Evolutionary conservation across 2,329 filamentous ascomycete species (phyloP), one percentile per base, ranked within the genome.

Genomic region (Ascocoryne sarcoides): DNA sequence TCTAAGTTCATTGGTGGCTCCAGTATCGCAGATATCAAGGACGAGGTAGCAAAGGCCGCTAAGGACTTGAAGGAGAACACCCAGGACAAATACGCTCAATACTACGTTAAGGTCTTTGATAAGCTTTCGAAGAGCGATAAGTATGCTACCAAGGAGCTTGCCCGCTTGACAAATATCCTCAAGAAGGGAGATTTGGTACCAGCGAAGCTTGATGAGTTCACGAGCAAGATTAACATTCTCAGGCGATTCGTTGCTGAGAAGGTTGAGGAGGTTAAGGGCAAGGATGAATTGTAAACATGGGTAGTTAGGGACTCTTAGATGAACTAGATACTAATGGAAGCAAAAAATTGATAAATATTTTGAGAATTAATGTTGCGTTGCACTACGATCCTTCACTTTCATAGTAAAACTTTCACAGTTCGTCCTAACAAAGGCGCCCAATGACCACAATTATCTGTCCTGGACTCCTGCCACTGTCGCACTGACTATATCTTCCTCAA

Each of bases 31-130:
- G 76, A 82, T 48, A 75, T 87, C 16, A 70, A 76, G 23, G 71
- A 71, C 32, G 82, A 93, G 65, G 71, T 84, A 39, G 81, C 82
- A 69, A 82, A 82, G 67, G 75, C 78, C 46, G 80, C 80, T 16
- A 72, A 73, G 53, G 68, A 65, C 37, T 62, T 92, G 38, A 76
- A 82, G 66, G 79, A 75, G 39, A 62, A 67, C 46, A 68, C 67
- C 10, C 68, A 77, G 63, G 64, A 82, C 63, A 86, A 85, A 70
- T 94, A 90, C 60, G 86, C 86, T 34, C 75, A 89, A 65, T 98
- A 98, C 76, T 96, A 98, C 64, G 71, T 92, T 62, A 86, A 85
- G 62, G 88, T 94, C 40, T 83, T 92, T 46, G 77, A 85, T 61
- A 96, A 95, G 78, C 68, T 92, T 49, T 72, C 69, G 60, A 71